These are phyloP conservation scores for Amanita pallidorosea DNA, from an alignment of 768 basidiomycete genomes.

Conservation along the genomic window DNA sequence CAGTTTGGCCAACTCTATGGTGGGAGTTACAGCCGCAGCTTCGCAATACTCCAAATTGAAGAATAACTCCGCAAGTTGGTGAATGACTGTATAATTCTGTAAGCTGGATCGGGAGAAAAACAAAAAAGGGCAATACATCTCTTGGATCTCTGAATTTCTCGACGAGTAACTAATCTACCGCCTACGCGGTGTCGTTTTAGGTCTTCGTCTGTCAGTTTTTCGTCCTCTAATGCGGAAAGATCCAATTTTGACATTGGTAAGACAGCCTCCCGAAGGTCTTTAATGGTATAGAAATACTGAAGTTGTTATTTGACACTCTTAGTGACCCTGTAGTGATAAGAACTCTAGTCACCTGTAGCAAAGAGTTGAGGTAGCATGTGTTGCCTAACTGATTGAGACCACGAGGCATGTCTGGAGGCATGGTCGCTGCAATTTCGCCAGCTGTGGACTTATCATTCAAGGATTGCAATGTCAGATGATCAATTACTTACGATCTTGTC, in stretches of 20 bases:
- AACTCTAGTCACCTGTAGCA: slow-evolving; percentile 43
- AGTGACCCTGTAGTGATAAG: not conserved
- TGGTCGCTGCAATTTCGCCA: slow-evolving; percentile 47
- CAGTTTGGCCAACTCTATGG: slow-evolving; percentile 80
- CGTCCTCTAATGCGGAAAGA: slow-evolving; percentile 48
- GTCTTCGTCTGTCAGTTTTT: slow-evolving; percentile 72
- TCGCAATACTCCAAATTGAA: slow-evolving; percentile 60
- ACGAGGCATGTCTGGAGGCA: slow-evolving; percentile 61
- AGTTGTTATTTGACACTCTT: not conserved
- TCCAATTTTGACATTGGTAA: slow-evolving; percentile 44
- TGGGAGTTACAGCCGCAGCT: slow-evolving; percentile 65
- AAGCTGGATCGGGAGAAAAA: slow-evolving; percentile 1
- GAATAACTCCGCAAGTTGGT: slow-evolving; percentile 72
- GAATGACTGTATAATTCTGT: slow-evolving; percentile 46
- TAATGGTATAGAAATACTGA: slow-evolving; percentile 95
- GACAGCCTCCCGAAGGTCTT: slow-evolving; percentile 73
- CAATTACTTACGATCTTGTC: slow-evolving; percentile 59
- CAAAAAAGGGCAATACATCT: slow-evolving; percentile 49
- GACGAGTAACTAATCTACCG: slow-evolving; percentile 68
- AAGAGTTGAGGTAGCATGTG: slow-evolving; percentile 79
- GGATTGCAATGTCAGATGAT: not conserved
- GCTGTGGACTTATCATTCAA: slow-evolving; percentile 28
- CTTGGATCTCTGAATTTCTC: slow-evolving; percentile 76
- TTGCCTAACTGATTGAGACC: slow-evolving; percentile 86
- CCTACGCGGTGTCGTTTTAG: slow-evolving; percentile 80